Base-by-base conservation (phyloP, 768 basidiomycete genomes). In the Boletellus sp. region DNA sequence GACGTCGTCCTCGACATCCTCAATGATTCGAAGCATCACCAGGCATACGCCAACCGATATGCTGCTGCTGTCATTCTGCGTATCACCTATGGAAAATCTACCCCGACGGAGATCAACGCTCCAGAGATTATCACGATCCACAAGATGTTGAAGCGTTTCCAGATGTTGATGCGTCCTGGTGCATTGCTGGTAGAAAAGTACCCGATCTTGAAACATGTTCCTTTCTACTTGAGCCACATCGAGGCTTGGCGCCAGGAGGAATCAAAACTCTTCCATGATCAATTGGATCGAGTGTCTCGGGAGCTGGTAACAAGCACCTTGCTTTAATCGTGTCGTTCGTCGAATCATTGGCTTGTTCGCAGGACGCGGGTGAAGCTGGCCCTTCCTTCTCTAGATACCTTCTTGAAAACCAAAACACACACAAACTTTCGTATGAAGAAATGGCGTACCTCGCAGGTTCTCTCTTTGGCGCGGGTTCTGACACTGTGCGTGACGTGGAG, bases 401-500 rank as follows among this genome's bases (percentile, higher is more conserved):
- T 24, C 66, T 84, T 2, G 78, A 83, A 53, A 75, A 76, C 16
- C 80, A 84, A 56, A 50, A 60, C 2, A 74, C 78, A 40, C 75
- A 80, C 41, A 77, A 74, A 11, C 73, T 84, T 10, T 74, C 80
- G 3, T 70, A 79, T 47, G 70, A 78, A 47, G 83, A 85, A 57
- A 74, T 77, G 23, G 78, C 83, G 0, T 85, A 85, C 60, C 74
- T 85, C 22, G 78, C 79, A 0, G 84, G 84, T 0, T 74, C 76
- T 34, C 78, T 85, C 65, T 85, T 82, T 51, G 84, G 84, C 22
- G 83, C 83, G 31, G 84, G 84, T 13, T 76, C 79, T 0, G 84
- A 84, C 54, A 85, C 83, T 13, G 73, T 72, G 47, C 34, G 68
- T 60, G n/a, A 33, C 32, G 20, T n/a, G 34, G 33, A 11, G 20